Conservation (phyloP, 192 early-diverging fungal species). For the Coemansia brasiliensis region DNA sequence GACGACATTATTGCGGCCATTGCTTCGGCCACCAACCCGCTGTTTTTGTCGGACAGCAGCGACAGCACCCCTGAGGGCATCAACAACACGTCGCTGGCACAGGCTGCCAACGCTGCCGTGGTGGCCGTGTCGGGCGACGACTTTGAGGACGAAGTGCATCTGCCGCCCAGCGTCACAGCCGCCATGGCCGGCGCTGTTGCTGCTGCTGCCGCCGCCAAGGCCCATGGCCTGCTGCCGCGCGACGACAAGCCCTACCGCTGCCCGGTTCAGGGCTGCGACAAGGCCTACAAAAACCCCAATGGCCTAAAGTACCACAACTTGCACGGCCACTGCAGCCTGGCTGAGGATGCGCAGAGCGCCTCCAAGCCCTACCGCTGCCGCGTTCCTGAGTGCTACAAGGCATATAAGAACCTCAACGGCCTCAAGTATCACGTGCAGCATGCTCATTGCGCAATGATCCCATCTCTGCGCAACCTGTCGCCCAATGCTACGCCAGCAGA, state of each 20-base stretch:
- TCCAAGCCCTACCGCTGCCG: conserved; percentile 77
- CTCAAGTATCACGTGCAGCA: conserved; percentile 95
- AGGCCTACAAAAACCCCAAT: conserved; percentile 98
- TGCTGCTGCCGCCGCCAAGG: conserved; percentile 46
- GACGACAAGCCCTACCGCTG: conserved; percentile 91
- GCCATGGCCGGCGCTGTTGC: conserved; percentile 55
- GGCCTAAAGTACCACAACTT: conserved; percentile 97
- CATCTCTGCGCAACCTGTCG: conserved; percentile 42
- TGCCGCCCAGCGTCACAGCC: conserved; percentile 55
- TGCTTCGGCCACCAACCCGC: conserved; percentile 52
- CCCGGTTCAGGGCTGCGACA: conserved; percentile 81
- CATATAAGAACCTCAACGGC: conserved; percentile 96
- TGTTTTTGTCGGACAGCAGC: conserved; percentile 36
- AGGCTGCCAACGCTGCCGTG: conserved; percentile 41
- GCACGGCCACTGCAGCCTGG: conserved; percentile 82
- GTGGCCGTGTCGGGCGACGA: conserved; percentile 37
- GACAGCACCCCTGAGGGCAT: conserved; percentile 6
- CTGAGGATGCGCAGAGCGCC: conserved; percentile 60
- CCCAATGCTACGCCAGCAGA: conserved; percentile 59
- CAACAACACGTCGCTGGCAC: conserved; percentile 23
- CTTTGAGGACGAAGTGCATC: conserved; percentile 47
- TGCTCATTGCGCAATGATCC: conserved; percentile 67
- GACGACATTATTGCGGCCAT: conserved; percentile 57
- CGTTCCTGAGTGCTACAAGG: conserved; percentile 81
- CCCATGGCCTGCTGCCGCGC: conserved; percentile 43